phyloP scores from a whole-genome alignment of 768 basidiomycete genomes.

The Amanita fuliginea region DNA sequence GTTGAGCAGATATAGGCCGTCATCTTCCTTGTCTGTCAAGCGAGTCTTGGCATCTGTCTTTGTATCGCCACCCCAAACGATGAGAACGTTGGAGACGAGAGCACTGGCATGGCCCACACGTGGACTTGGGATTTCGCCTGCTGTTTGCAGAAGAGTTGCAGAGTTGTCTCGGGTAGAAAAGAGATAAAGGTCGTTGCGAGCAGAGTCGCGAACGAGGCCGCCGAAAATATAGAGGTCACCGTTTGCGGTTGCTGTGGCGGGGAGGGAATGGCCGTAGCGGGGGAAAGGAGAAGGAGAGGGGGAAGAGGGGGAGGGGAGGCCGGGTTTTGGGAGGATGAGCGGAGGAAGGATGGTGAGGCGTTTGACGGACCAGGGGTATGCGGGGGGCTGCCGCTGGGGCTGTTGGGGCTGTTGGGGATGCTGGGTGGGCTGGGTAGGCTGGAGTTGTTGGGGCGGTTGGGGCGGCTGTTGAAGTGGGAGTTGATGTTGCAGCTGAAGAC shows the following conservation, averaged over 20 bases:
- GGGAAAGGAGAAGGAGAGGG: constrained; percentile 89
- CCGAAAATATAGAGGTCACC: constrained; percentile 97
- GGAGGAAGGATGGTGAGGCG: constrained; percentile 64
- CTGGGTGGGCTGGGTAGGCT: constrained; percentile 18
- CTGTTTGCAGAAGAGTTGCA: constrained; percentile 75
- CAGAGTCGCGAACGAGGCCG: constrained; percentile 84
- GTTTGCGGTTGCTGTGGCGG: constrained; percentile 58
- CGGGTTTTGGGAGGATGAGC: constrained; percentile 50
- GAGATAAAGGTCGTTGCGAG: constrained; percentile 90
- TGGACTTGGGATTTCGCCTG: constrained; percentile 78
- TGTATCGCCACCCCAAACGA: constrained; percentile 98
- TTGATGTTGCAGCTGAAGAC: constrained; percentile 1
- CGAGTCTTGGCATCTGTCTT: constrained; percentile 59
- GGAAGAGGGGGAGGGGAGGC: constrained; percentile 46
- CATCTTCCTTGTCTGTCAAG: constrained; percentile 73
- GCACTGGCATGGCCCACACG: constrained; percentile 97
- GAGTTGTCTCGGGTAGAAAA: constrained; percentile 73
- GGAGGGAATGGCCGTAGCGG: constrained; percentile 90
- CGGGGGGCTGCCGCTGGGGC: constrained; percentile 36
- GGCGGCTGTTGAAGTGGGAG: constrained; percentile 11
- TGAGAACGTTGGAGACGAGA: constrained; percentile 88
- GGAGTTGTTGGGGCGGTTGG: constrained; percentile 8
- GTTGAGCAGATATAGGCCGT: constrained; percentile 88
- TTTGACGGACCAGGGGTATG: constrained; percentile 79
- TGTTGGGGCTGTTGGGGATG: constrained; percentile 20